Evolutionary conservation across 2,329 filamentous ascomycete species (phyloP).

Genomic region (Pyricularia grisea): DNA sequence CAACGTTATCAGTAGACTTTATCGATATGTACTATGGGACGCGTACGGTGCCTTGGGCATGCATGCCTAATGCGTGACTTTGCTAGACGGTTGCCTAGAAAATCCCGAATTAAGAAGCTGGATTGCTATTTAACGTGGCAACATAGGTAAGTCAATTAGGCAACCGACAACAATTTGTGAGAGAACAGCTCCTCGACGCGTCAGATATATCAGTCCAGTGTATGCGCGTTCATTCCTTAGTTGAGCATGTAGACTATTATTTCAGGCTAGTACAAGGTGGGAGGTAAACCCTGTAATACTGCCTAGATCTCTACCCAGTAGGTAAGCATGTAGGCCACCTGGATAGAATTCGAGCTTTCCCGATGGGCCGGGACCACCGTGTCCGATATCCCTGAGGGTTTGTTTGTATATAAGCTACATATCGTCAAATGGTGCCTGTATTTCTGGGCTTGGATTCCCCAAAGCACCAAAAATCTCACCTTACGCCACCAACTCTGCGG

Average conservation of each 20-base stretch:
- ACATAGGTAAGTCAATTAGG: too few relatives aligned
- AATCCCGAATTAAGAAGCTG: background rate
- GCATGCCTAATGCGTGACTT: background rate
- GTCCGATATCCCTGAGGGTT: background rate
- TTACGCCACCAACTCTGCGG: background rate
- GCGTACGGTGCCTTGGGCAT: background rate
- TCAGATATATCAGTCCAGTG: too few relatives aligned
- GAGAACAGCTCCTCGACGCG: too few relatives aligned
- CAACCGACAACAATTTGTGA: too few relatives aligned
- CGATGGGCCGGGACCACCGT: background rate
- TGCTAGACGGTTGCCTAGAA: background rate
- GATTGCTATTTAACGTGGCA: too few relatives aligned
- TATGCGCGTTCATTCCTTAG: too few relatives aligned
- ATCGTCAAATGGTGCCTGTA: background rate
- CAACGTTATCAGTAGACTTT: background rate
- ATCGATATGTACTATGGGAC: background rate
- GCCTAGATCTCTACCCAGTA: background rate
- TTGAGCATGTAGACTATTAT: too few relatives aligned
- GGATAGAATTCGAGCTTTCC: background rate
- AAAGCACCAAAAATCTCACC: background rate
- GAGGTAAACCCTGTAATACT: too few relatives aligned
- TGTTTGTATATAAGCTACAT: background rate
- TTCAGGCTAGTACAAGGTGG: too few relatives aligned
- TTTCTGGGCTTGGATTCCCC: background rate
- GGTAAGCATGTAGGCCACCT: background rate